Percentiles rank a stretch among this genome's conserved stretches.
These are phyloP conservation scores for Linum tenue DNA, from an alignment of 345 rosid genomes.

Conservation along the genomic window DNA sequence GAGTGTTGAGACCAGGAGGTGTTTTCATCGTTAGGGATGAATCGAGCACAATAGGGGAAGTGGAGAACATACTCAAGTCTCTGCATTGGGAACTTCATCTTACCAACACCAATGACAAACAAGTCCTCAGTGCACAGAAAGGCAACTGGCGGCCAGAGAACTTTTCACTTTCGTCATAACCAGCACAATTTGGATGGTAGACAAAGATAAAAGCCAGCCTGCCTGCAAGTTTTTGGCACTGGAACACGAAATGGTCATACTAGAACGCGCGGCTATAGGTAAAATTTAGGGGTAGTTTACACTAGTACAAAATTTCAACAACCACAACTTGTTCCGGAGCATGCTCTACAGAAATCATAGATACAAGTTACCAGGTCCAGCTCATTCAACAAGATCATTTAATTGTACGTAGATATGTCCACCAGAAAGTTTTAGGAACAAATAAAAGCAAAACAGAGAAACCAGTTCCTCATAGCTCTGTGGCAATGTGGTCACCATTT, in stretches of 20 bases:
- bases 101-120: constrained; percentile 64
- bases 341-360: not conserved
- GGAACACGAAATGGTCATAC: not conserved
- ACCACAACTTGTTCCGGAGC: not conserved
- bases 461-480: not conserved
- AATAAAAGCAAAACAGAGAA: no score
- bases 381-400: no score
- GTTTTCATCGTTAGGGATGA: constrained; percentile 65
- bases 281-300: not conserved
- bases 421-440: no score
- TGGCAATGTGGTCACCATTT: not conserved
- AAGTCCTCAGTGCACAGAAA: constrained; percentile 85
- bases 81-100: constrained; percentile 74
- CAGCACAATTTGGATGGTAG: not conserved
- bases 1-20: constrained; percentile 89
- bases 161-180: constrained; percentile 31
- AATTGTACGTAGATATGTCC: no score
- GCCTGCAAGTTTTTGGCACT: not conserved
- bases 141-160: constrained; percentile 74
- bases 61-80: constrained; percentile 69
- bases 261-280: not conserved
- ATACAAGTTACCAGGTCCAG: not conserved
- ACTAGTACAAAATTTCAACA: not conserved
- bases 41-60: constrained; percentile 51
- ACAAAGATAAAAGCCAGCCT: not conserved